Percentiles rank a stretch among this genome's conserved stretches.
phyloP scores from a whole-genome alignment of 192 early-diverging fungal genomes.

The Gonapodya sp. region DNA sequence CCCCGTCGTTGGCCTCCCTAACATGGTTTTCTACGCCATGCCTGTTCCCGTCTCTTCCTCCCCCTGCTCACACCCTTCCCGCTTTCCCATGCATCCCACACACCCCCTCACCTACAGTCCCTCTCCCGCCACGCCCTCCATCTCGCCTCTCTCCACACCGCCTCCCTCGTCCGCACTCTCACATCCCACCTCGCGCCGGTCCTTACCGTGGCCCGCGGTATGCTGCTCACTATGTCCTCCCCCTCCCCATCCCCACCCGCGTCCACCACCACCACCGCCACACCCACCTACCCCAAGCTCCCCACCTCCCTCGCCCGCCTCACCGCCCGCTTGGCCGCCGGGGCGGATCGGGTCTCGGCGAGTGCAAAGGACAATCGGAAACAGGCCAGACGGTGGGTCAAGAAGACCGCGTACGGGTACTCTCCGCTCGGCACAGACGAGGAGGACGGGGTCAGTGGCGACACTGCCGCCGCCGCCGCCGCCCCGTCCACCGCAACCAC shows the following conservation, averaged over 20 bases:
- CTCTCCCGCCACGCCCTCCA: background rate
- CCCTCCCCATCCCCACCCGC: background rate
- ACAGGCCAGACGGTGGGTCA: background rate
- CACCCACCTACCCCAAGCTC: background rate
- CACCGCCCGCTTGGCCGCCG: background rate
- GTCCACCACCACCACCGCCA: background rate
- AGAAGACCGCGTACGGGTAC: background rate
- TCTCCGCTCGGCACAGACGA: background rate
- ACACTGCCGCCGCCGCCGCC: background rate
- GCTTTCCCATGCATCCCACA: background rate
- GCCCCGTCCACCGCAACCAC: background rate
- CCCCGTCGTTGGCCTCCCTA: background rate
- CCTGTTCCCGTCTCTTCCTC: background rate
- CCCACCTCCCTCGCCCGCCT: background rate
- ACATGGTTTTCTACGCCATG: too few relatives aligned
- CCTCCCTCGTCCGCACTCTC: background rate
- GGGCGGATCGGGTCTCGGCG: background rate
- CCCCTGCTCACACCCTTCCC: background rate
- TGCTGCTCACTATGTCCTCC: background rate
- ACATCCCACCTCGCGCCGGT: background rate
- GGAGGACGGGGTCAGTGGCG: background rate
- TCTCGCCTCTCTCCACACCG: background rate
- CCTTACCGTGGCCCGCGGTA: background rate
- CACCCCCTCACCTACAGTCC: background rate
- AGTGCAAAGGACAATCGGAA: background rate